Evolutionary conservation across 768 basidiomycete species (phyloP).

Genomic region (Leccinum ochraceum): DNA sequence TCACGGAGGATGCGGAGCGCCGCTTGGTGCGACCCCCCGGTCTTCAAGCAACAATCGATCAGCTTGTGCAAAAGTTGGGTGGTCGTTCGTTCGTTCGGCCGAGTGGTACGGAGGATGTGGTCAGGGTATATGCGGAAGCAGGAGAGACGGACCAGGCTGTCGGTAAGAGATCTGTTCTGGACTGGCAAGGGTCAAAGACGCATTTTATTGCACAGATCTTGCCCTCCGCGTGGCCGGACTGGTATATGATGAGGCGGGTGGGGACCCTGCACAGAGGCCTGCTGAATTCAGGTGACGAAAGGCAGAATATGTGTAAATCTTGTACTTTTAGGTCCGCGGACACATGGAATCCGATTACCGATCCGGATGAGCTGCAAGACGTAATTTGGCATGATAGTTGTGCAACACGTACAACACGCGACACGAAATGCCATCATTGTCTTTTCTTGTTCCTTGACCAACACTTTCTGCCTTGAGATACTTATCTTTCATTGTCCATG

Average conservation of each 20-base stretch:
- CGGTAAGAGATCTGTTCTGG: constrained; percentile 46
- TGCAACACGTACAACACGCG: constrained; percentile 2
- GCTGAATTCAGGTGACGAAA: constrained; percentile 68
- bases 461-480: neutral
- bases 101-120: constrained; percentile 97
- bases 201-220: constrained; percentile 54
- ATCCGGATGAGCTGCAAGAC: constrained; percentile 13
- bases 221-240: constrained; percentile 84
- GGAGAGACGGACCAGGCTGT: constrained; percentile 71
- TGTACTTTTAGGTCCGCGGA: constrained; percentile 3
- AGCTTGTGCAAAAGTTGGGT: constrained; percentile 75
- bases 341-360: constrained; percentile 6
- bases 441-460: neutral
- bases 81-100: constrained; percentile 95
- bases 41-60: constrained; percentile 81
- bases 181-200: neutral
- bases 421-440: neutral
- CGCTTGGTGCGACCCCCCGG: constrained; percentile 78
- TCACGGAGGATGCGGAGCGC: constrained; percentile 92
- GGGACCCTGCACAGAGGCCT: constrained; percentile 75
- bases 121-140: constrained; percentile 97
- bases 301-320: constrained; percentile 7
- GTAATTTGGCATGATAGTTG: constrained; percentile 23
- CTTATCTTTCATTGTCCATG: constrained; percentile 44
- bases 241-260: constrained; percentile 81